A percentile compares a stretch with the other conserved stretches of the same genome.
These are phyloP conservation scores for Leccinum boreale DNA, from an alignment of 768 basidiomycete species.

Conservation along the genomic window DNA sequence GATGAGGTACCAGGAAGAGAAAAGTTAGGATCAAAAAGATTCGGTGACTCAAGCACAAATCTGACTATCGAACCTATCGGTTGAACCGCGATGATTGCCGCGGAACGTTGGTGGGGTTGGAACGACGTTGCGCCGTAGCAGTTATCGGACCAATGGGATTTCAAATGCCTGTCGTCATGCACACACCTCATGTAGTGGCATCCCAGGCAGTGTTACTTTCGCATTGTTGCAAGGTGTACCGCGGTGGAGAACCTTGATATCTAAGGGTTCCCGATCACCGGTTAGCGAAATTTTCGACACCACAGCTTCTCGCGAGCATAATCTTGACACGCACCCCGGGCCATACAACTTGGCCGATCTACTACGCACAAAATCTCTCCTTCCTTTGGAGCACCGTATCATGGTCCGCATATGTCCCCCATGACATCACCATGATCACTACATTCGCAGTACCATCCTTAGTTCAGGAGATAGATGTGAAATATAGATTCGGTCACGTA, in stretches of 20 bases:
- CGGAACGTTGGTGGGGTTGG: not conserved
- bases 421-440: conserved; percentile 39
- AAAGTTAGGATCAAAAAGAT: not conserved
- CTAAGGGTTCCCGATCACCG: not conserved
- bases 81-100: not conserved
- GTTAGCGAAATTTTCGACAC: not conserved
- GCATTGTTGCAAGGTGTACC: conserved; percentile 7
- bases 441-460: conserved; percentile 30
- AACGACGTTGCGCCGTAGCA: not conserved
- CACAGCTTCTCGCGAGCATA: conserved; percentile 29
- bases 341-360: conserved; percentile 50
- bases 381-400: conserved; percentile 37
- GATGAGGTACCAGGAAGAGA: not conserved
- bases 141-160: not conserved
- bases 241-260: conserved; percentile 9
- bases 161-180: not conserved
- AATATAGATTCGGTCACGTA: not conserved
- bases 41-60: not conserved
- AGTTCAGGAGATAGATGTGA: not conserved
- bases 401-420: conserved; percentile 41
- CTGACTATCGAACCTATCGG: not conserved
- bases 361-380: conserved; percentile 55
- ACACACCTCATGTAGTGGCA: not conserved
- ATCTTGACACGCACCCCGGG: conserved; percentile 28
- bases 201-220: not conserved